phyloP scores from a whole-genome alignment of 1,139 yeast genomes.

The Saccharomyces uvarum region DNA sequence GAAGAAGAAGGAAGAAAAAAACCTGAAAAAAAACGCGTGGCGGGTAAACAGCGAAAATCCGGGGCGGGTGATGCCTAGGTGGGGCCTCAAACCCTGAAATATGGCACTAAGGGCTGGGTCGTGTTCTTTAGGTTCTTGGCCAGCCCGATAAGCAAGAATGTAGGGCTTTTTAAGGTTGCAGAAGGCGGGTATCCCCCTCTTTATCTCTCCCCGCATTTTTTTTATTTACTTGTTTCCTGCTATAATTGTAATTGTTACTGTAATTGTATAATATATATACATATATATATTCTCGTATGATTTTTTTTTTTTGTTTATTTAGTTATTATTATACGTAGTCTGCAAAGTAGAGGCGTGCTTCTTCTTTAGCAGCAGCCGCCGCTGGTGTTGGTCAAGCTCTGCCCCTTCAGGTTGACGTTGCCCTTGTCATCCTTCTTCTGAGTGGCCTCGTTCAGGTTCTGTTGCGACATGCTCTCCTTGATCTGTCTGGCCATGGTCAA shows the following conservation, averaged over 20 bases:
- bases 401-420: slow-evolving; percentile 82
- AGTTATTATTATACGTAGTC: neutral
- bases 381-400: slow-evolving; percentile 62
- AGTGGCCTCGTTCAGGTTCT: slow-evolving; percentile 37
- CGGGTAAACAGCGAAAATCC: neutral
- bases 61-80: neutral
- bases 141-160: neutral
- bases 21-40: neutral
- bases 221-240: neutral
- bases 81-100: too few species aligned
- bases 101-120: too few species aligned
- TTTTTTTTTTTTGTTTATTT: neutral
- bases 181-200: neutral
- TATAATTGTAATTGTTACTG: neutral
- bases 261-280: neutral
- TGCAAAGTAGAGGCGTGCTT: neutral
- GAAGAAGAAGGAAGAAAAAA: neutral
- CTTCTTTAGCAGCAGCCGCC: slow-evolving; percentile 61
- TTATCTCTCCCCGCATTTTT: neutral
- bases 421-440: slow-evolving; percentile 47
- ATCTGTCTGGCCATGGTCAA: slow-evolving; percentile 98
- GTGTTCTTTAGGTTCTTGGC: neutral
- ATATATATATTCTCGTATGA: neutral
- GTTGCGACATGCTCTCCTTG: slow-evolving; percentile 86
- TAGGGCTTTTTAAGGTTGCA: neutral